Conservation (phyloP, 192 early-diverging fungal species). For the Spizellomyces punctatus region DNA sequence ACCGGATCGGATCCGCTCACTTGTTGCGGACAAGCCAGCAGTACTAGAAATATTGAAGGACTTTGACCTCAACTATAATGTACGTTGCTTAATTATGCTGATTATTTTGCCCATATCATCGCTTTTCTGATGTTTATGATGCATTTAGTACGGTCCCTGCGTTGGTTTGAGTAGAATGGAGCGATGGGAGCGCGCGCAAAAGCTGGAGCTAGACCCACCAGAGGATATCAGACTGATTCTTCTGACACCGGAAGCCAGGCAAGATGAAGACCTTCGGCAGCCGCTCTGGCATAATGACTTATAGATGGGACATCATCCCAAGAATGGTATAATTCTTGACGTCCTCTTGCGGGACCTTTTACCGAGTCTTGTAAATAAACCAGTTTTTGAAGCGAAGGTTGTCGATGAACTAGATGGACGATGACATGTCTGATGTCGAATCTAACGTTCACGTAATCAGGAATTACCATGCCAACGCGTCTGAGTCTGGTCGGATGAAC, state of each 20-base stretch:
- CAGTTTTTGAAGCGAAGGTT: too few relatives aligned
- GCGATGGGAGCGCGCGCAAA: conserved; percentile 56
- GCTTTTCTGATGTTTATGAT: background rate
- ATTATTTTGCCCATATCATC: background rate
- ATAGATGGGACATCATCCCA: background rate
- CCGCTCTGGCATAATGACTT: conserved; percentile 31
- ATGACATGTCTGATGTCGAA: too few relatives aligned
- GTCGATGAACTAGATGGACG: too few relatives aligned
- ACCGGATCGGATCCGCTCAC: background rate
- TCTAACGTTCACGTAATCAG: too few relatives aligned
- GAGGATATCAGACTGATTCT: conserved; percentile 29
- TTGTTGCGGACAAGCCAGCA: conserved; percentile 10
- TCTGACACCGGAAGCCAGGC: background rate
- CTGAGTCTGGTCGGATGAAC: too few relatives aligned
- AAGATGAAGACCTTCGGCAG: conserved; percentile 26
- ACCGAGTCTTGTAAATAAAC: too few relatives aligned
- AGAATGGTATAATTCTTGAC: too few relatives aligned
- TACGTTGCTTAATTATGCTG: background rate
- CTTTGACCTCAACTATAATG: conserved; percentile 44
- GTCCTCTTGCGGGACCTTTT: too few relatives aligned
- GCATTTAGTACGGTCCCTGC: conserved; percentile 48
- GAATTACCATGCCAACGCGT: too few relatives aligned
- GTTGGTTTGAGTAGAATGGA: conserved; percentile 57
- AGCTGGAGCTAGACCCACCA: conserved; percentile 52
- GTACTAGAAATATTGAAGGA: conserved; percentile 18